Base-by-base conservation (phyloP, 2,329 filamentous ascomycete genomes). In the Calonectria ilicicola region DNA sequence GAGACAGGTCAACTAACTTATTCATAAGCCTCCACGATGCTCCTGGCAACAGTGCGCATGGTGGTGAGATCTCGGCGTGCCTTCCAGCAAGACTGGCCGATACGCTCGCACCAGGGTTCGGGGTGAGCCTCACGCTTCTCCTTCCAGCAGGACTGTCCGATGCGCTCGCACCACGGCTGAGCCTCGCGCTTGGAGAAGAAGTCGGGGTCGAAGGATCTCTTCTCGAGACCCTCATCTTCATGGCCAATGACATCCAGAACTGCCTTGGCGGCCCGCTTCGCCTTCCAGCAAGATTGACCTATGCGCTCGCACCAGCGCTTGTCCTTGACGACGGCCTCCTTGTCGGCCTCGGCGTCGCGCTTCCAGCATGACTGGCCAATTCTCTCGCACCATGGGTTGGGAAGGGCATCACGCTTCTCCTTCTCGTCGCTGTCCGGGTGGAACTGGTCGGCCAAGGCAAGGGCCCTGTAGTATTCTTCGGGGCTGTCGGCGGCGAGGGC, bases 361-460 rank as follows among this genome's bases (percentile, higher is more conserved):
- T 85, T 85, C 80, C 81, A 84, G 84, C 87, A 89, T 27, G 82
- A 75, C 75, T 85, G 80, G 70, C 87, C 86, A 29, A 68, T 69
- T 29, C 79, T 77, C 73, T 78, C 73, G 78, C 86, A 87, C 71
- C 80, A 81, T 15, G 79, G 77, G 70, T 75, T 75, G n/a, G 79
- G 72, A 51, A 73, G 75, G 29, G 77, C 76, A n/a, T 80, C 76
- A 53, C 73, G 73, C 71, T 78, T 78, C 26, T 72, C 65, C 40
- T 75, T 69, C 27, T 69, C 58, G 19, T 72, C 72, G n/a, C 66
- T 64, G 67, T 78, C 76, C 1, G 56, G 44, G 2, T 72, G 56
- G 75, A 81, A 80, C 68, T 77, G 65, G 7, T 75, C 65, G 42
- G 78, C 75, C 32, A 84, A 78, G 27, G 74, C 70, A 66, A 86